Evolutionary conservation across 169 alveolate species (phyloP).

Genomic region (Cardiosporidium cionae): DNA sequence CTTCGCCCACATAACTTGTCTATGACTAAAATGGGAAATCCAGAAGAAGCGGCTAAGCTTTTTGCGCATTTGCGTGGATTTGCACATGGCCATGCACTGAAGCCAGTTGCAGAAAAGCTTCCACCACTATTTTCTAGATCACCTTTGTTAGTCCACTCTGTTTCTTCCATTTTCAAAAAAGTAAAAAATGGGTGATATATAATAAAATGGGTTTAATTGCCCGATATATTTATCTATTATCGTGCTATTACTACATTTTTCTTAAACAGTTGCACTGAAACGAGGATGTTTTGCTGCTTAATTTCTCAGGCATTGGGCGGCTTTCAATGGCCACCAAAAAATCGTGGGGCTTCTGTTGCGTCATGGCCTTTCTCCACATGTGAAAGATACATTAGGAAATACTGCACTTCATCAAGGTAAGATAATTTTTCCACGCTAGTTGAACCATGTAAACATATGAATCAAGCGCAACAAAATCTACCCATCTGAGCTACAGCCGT

Average conservation of each 20-base stretch:
- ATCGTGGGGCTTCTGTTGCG: slow-evolving; percentile 22
- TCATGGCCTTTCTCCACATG: slow-evolving; percentile 5
- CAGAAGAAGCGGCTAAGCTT: no score
- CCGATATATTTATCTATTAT: background rate
- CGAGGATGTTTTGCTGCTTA: no score
- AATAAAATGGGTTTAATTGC: background rate
- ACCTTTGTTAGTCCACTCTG: background rate
- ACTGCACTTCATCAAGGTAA: slow-evolving; percentile 27
- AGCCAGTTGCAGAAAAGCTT: no score
- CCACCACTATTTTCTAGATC: background rate
- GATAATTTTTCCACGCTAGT: background rate
- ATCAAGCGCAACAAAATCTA: background rate
- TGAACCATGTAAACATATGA: no score
- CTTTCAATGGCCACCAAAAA: slow-evolving; percentile 13
- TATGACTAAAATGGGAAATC: no score
- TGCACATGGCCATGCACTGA: no score
- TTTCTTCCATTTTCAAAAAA: background rate
- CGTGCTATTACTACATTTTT: background rate
- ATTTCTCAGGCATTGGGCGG: slow-evolving; percentile 32
- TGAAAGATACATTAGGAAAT: slow-evolving; percentile 11
- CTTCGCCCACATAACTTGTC: no score
- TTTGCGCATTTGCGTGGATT: no score
- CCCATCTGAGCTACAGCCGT: background rate
- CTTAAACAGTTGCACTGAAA: no score
- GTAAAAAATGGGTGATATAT: background rate